These are phyloP conservation scores for Pyrrhoderma noxium DNA, from an alignment of 1,284 basidiomycete genomes.

Conservation along the genomic window DNA sequence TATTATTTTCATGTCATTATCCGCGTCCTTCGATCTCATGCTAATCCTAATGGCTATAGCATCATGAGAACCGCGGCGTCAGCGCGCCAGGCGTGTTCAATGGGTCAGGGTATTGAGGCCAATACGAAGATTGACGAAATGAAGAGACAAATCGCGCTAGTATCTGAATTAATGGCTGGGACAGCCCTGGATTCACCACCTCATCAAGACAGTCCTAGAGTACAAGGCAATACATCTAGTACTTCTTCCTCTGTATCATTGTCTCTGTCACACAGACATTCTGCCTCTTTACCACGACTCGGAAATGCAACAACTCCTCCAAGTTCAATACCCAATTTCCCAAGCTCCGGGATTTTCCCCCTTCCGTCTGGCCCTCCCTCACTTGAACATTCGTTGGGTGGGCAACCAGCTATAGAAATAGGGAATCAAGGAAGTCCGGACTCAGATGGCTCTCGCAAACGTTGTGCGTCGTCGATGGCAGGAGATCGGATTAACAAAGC, in stretches of 20 bases:
- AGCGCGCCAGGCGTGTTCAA: conserved; percentile 40
- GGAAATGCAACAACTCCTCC: conserved; percentile 3
- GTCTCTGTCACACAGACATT: conserved; percentile 9
- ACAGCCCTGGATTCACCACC: conserved; percentile 34
- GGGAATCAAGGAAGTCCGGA: conserved; percentile 13
- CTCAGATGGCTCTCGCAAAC: conserved; percentile 20
- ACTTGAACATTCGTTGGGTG: conserved; percentile 1
- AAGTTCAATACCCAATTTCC: conserved; percentile 15
- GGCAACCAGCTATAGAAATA: conserved; percentile 5
- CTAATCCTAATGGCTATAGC: conserved; percentile 25
- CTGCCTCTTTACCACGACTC: conserved; percentile 13
- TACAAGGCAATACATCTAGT: neutral
- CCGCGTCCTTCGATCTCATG: conserved; percentile 13
- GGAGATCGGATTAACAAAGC: conserved; percentile 15
- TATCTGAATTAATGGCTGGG: conserved; percentile 42
- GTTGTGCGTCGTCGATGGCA: conserved; percentile 20
- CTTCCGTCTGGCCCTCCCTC: conserved; percentile 7
- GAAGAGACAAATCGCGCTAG: conserved; percentile 39
- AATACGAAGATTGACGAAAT: conserved; percentile 40
- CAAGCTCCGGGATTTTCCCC: conserved; percentile 2
- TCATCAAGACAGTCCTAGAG: conserved; percentile 8
- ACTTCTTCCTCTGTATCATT: neutral
- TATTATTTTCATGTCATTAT: conserved; percentile 14
- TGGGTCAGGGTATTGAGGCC: conserved; percentile 40
- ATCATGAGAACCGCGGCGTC: conserved; percentile 43